These are phyloP conservation scores for Paraphoma sp. DNA, from an alignment of 2,329 filamentous ascomycete genomes.

Conservation along the genomic window DNA sequence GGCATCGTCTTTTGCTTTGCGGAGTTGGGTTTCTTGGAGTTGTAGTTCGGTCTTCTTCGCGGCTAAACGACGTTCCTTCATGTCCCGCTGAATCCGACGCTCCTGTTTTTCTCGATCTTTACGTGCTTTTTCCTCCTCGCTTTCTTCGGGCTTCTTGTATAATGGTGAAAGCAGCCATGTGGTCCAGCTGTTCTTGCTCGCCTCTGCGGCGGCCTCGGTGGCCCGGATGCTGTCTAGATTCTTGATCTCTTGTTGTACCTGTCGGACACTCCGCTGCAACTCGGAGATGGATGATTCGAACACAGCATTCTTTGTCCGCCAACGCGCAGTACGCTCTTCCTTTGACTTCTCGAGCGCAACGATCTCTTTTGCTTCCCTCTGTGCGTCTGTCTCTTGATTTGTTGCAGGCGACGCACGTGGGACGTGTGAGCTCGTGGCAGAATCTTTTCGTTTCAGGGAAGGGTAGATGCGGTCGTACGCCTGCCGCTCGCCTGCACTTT, in stretches of 20 bases:
- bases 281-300: slow-evolving; percentile 21
- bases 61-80: slow-evolving; percentile 40
- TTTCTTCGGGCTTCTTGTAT: slow-evolving; percentile 33
- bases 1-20: slow-evolving; percentile 15
- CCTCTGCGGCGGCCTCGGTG: slow-evolving; percentile 36
- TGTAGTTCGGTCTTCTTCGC: slow-evolving; percentile 23
- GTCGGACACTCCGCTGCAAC: slow-evolving; percentile 20
- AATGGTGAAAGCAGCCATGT: slow-evolving; percentile 33
- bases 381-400: slow-evolving; percentile 14
- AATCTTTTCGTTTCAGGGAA: slow-evolving; percentile 20
- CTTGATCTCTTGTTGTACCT: slow-evolving; percentile 36
- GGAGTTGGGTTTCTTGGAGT: slow-evolving; percentile 11
- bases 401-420: slow-evolving; percentile 2
- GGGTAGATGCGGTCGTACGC: slow-evolving; percentile 44
- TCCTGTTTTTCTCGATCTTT: slow-evolving; percentile 42
- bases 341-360: slow-evolving; percentile 34
- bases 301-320: slow-evolving; percentile 24
- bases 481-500: slow-evolving; percentile 37
- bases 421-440: slow-evolving; percentile 1
- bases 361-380: slow-evolving; percentile 32
- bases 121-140: slow-evolving; percentile 41
- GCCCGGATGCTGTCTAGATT: slow-evolving; percentile 30
- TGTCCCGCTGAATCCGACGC: slow-evolving; percentile 39
- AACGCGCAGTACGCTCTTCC: slow-evolving; percentile 37
- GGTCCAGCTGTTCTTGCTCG: slow-evolving; percentile 41